Evolutionary conservation across 768 basidiomycete species (phyloP).

Genomic region (Naganishia vaughanmartiniae): DNA sequence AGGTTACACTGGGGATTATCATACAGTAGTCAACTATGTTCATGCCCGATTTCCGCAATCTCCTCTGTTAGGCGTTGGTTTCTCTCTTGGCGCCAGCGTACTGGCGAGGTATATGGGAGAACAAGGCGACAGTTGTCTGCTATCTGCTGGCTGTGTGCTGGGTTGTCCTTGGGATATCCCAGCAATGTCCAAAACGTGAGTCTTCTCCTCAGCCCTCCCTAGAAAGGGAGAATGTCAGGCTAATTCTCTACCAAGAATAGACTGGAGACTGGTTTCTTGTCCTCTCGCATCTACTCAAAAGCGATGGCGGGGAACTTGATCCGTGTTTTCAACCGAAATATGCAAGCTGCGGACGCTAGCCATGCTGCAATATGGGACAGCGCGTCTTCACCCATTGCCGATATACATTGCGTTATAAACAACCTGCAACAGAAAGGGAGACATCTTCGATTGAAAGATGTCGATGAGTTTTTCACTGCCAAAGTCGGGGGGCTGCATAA

Average conservation of each 20-base stretch:
- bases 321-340: slow-evolving; percentile 37
- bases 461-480: slow-evolving; percentile 44
- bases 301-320: slow-evolving; percentile 47
- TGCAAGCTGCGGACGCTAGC: background rate
- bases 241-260: slow-evolving; percentile 3
- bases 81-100: slow-evolving; percentile 90
- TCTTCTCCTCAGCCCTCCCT: background rate
- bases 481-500: slow-evolving; percentile 44
- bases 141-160: slow-evolving; percentile 43
- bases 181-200: slow-evolving; percentile 44
- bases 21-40: slow-evolving; percentile 75
- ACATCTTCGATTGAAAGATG: slow-evolving; percentile 38
- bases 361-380: background rate
- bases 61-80: slow-evolving; percentile 79
- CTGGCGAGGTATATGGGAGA: slow-evolving; percentile 84
- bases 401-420: background rate
- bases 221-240: background rate
- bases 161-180: slow-evolving; percentile 49
- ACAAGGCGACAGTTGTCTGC: slow-evolving; percentile 58
- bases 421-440: slow-evolving; percentile 20
- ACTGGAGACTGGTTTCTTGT: slow-evolving; percentile 44
- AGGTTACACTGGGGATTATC: slow-evolving; percentile 83
- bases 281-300: slow-evolving; percentile 42
- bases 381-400: background rate
- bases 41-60: slow-evolving; percentile 70